These are phyloP conservation scores for Rhinocladiella similis DNA, from an alignment of 2,329 filamentous ascomycete genomes.

Conservation along the genomic window DNA sequence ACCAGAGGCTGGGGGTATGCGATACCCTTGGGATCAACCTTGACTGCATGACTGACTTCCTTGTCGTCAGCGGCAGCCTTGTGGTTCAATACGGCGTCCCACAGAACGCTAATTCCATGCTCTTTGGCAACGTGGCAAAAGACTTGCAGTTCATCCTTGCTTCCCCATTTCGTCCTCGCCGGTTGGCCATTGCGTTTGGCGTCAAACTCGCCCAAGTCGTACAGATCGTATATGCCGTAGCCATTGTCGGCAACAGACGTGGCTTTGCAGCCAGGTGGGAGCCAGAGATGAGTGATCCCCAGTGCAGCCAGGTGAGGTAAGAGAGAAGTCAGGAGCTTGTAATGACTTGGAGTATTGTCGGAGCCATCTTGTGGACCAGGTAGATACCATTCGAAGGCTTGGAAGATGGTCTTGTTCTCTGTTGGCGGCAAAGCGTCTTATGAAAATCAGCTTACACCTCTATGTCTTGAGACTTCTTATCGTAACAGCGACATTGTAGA, in stretches of 20 bases:
- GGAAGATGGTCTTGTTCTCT: constrained; percentile 61
- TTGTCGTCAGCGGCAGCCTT: constrained; percentile 68
- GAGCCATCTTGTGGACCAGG: constrained; percentile 48
- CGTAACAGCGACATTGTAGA: no score
- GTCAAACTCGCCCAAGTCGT: constrained; percentile 70
- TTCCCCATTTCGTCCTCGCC: constrained; percentile 65
- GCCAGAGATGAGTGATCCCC: constrained; percentile 65
- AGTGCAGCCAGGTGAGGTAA: constrained; percentile 58
- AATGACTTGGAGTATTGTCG: constrained; percentile 55
- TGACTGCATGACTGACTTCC: constrained; percentile 62
- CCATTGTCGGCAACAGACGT: constrained; percentile 60
- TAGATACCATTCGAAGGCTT: constrained; percentile 73
- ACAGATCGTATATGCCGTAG: constrained; percentile 70
- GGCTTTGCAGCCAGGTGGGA: constrained; percentile 71
- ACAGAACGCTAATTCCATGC: constrained; percentile 60
- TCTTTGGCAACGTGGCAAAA: constrained; percentile 54
- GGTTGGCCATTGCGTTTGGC: constrained; percentile 59
- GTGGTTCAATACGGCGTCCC: constrained; percentile 72
- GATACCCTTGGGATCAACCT: constrained; percentile 57
- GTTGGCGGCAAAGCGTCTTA: neutral
- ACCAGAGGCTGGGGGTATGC: neutral
- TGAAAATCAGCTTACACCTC: no score
- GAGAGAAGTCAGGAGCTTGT: constrained; percentile 55
- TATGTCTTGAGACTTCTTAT: no score
- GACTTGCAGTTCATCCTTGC: constrained; percentile 59